phyloP scores from a whole-genome alignment of 352 stramenopile species.

The Peronospora destructor region DNA sequence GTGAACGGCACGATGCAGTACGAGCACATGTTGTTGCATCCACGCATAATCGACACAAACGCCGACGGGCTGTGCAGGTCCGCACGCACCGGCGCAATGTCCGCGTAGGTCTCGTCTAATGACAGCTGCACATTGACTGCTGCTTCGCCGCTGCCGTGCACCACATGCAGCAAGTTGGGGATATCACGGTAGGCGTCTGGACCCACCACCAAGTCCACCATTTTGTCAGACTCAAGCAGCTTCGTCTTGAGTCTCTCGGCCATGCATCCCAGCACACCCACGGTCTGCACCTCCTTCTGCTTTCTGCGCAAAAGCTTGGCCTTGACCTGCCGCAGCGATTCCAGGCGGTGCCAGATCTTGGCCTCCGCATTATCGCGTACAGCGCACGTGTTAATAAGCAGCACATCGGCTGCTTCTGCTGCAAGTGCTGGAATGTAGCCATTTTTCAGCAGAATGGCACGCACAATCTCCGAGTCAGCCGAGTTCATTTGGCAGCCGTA shows the following conservation, averaged over 20 bases:
- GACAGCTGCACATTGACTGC: constrained; percentile 95
- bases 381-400: constrained; percentile 98
- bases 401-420: constrained; percentile 86
- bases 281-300: constrained; percentile 55
- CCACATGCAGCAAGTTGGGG: constrained; percentile 87
- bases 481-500: constrained; percentile 99
- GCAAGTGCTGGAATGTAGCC: constrained; percentile 52
- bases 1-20: constrained; percentile 99
- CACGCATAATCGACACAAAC: constrained; percentile 98
- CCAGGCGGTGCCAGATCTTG: constrained; percentile 89
- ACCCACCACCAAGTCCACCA: constrained; percentile 96
- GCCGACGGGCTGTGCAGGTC: constrained; percentile 82
- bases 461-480: constrained; percentile 97
- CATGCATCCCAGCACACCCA: constrained; percentile 99
- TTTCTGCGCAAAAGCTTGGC: constrained; percentile 65
- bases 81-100: constrained; percentile 92
- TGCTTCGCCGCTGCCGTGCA: constrained; percentile 58
- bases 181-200: constrained; percentile 98
- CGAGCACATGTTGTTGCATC: constrained; percentile 99
- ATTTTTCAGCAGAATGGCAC: constrained; percentile 85
- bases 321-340: constrained; percentile 70
- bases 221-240: constrained; percentile 91
- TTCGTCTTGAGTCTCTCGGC: constrained; percentile 97
- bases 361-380: constrained; percentile 98
- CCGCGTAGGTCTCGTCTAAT: constrained; percentile 97